phyloP scores from a whole-genome alignment of 176 grass and related monocot species.

The Aegilops sharonensis region DNA sequence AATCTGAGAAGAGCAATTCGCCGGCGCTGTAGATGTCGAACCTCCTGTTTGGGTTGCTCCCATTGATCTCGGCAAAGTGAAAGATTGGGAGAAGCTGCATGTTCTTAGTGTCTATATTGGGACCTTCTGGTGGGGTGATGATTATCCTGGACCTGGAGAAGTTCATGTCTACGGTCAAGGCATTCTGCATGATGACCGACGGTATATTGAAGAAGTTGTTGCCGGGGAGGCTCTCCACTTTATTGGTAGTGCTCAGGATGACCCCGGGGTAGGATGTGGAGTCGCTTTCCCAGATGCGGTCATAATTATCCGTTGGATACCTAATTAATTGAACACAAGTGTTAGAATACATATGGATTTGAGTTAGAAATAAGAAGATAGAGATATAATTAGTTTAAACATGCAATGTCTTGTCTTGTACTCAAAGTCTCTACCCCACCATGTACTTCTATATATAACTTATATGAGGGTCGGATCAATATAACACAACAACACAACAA shows the following conservation, averaged over 20 bases:
- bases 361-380: no score
- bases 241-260: not conserved
- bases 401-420: no score
- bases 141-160: not conserved
- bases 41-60: not conserved
- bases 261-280: no score
- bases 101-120: not conserved
- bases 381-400: no score
- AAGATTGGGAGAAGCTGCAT: slow-evolving; percentile 7
- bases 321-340: not conserved
- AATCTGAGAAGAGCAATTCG: accelerated
- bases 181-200: not conserved
- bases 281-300: not conserved
- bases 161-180: not conserved
- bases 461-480: no score
- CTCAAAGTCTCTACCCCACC: no score
- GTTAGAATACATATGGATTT: no score
- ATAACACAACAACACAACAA: no score
- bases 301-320: not conserved
- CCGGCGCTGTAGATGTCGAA: not conserved
- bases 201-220: not conserved
- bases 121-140: not conserved
- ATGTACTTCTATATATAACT: no score
- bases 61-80: slow-evolving; percentile 15
- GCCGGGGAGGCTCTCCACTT: not conserved